Percentiles rank a stretch among this genome's conserved stretches.
These are phyloP conservation scores for Penicillium sp. DNA, from an alignment of 2,329 filamentous ascomycete species.

Conservation along the genomic window DNA sequence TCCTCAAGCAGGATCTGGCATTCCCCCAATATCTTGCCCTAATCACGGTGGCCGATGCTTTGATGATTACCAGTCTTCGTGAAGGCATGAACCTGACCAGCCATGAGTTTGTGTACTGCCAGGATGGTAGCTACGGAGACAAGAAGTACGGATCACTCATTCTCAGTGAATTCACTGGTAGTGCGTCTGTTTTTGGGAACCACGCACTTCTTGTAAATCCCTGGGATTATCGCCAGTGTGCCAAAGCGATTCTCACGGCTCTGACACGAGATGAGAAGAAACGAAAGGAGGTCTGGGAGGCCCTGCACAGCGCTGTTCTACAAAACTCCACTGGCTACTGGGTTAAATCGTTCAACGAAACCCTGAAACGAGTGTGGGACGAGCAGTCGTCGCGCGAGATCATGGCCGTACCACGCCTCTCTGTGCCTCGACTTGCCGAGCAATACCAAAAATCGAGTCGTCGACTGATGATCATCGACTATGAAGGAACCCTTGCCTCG, in stretches of 20 bases:
- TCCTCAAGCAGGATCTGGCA: conserved; percentile 90
- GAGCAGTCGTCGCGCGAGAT: conserved; percentile 83
- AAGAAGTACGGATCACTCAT: conserved; percentile 88
- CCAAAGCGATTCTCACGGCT: conserved; percentile 78
- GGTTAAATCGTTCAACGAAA: conserved; percentile 71
- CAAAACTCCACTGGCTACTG: conserved; percentile 82
- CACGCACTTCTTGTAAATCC: conserved; percentile 86
- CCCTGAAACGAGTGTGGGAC: conserved; percentile 72
- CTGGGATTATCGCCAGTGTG: conserved; percentile 89
- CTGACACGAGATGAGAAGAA: conserved; percentile 76
- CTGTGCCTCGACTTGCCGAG: conserved; percentile 61
- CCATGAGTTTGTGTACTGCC: conserved; percentile 90
- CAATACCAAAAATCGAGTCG: conserved; percentile 65
- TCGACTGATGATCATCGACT: conserved; percentile 85
- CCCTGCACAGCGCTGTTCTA: conserved; percentile 70
- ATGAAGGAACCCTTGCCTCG: conserved; percentile 86
- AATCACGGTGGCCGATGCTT: conserved; percentile 80
- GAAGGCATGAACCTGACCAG: conserved; percentile 97
- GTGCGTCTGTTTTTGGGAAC: conserved; percentile 77
- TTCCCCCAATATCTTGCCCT: conserved; percentile 92
- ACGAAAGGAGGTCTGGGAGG: conserved; percentile 70
- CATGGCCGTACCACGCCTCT: conserved; percentile 81
- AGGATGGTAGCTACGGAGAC: conserved; percentile 71
- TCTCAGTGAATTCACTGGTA: conserved; percentile 92
- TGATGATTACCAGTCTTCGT: conserved; percentile 92